phyloP scores from a whole-genome alignment of 805 yeast species.

The Candida cerambycidarum region DNA sequence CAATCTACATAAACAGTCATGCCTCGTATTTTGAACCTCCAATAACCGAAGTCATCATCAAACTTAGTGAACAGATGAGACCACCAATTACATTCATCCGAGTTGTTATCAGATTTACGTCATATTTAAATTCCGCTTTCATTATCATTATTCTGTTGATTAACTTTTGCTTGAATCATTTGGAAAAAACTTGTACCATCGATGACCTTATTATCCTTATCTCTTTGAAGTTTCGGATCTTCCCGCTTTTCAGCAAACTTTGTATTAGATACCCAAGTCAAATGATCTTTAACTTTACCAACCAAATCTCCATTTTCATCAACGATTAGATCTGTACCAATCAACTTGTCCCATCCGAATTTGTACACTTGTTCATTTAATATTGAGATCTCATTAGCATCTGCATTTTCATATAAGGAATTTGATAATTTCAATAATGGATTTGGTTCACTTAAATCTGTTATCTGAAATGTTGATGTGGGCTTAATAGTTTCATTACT shows the following conservation, averaged over 20 bases:
- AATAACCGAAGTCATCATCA: not conserved
- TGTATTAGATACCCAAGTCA: slow-evolving; percentile 27
- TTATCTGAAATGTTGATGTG: slow-evolving; percentile 40
- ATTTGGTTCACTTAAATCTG: slow-evolving; percentile 29
- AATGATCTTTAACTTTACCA: slow-evolving; percentile 41
- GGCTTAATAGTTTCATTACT: slow-evolving; percentile 30
- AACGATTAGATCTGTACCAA: slow-evolving; percentile 66
- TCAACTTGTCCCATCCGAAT: slow-evolving; percentile 73
- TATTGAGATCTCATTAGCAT: slow-evolving; percentile 29
- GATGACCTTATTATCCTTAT: slow-evolving; percentile 16
- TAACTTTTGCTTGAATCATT: slow-evolving; percentile 9
- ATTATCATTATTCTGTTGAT: slow-evolving; percentile 4
- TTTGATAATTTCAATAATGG: slow-evolving; percentile 41
- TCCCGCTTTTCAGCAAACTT: slow-evolving; percentile 24
- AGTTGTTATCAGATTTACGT: not conserved
- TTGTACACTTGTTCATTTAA: slow-evolving; percentile 55
- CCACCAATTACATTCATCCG: not conserved
- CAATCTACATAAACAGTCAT: too few species aligned
- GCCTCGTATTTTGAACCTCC: too few species aligned
- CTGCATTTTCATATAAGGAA: slow-evolving; percentile 22
- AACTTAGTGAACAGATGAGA: not conserved
- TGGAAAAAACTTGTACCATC: slow-evolving; percentile 16
- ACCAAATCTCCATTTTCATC: slow-evolving; percentile 44
- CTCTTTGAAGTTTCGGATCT: slow-evolving; percentile 13
- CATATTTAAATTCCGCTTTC: not conserved